Evolutionary conservation across 148 eudicot genomes (phyloP), one percentile per base, ranked within the genome.

Genomic region (Talinum fruticosum): DNA sequence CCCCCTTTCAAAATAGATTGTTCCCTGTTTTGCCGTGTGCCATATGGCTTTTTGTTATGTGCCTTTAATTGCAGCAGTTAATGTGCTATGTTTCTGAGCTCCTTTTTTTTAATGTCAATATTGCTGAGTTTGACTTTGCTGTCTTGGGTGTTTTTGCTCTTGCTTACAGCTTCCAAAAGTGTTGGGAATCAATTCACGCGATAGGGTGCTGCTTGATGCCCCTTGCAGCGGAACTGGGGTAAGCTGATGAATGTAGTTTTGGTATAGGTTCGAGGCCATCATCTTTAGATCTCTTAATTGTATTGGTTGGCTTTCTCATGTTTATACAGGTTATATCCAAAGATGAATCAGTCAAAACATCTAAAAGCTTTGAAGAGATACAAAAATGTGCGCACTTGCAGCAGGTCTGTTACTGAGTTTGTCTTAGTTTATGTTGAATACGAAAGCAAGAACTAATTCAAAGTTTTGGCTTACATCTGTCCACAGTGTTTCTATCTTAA

Each of bases 221-320:
- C 99, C 99, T 78, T 96, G 99, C 85, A 96, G 99, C 82, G 99
- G 99, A 79, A 96, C 99, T 65, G 99, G 97, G 86, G 97, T 96
- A 90, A 77, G 90, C 47, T 28, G 24, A 78, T 19, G 5, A 44
- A 12, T 70, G 24, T 33, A 26, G 21, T 62, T 70, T 32, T 30
- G 10, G 15, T 21, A 41, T 45, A 12, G 13, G 49, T 76, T 44
- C 2, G 47, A 14, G 47, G 8, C 47, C 47, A 8, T 51, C 57
- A 15, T 16, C 57, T 51, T 6, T 28, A 28, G 66, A 28, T 62
- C 66, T 62, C 59, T 28, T 76, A 44, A 65, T 14, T 30, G 59
- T 5, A 8, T 78, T 69, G 53, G 33, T 32, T 1, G 34, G 10
- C 38, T 73, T 7, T 66, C 51, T 65, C 23, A 21, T 75, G 10